Evolutionary conservation across 108 stramenopile species (phyloP).

Genomic region (Cyclostephanos invisitatus): DNA sequence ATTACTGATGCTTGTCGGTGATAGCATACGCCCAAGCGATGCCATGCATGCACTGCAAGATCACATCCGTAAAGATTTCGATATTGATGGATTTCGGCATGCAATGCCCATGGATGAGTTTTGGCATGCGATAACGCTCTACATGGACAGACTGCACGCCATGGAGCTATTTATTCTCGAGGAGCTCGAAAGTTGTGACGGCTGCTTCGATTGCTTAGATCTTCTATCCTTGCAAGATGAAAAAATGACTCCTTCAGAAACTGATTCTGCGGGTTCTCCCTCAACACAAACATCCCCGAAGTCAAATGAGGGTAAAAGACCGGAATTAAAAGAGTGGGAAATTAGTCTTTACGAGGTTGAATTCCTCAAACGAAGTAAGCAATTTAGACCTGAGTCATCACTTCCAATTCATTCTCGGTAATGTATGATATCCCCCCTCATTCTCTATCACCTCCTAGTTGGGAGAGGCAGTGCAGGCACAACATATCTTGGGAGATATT

Average conservation of each 20-base stretch:
- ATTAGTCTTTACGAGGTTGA: constrained; percentile 72
- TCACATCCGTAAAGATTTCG: constrained; percentile 33
- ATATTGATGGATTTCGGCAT: constrained; percentile 35
- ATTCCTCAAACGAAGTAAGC: constrained; percentile 52
- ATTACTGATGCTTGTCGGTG: constrained; percentile 34
- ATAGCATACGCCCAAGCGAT: constrained; percentile 38
- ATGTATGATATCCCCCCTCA: no score
- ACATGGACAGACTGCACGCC: constrained; percentile 72
- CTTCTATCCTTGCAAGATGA: constrained; percentile 15
- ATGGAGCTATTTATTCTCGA: constrained; percentile 70
- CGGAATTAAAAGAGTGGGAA: constrained; percentile 64
- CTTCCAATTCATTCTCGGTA: neutral
- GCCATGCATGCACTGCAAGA: constrained; percentile 45
- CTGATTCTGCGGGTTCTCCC: no score
- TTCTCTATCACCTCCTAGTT: constrained; percentile 19
- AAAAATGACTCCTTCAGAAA: neutral
- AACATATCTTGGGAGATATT: constrained; percentile 72
- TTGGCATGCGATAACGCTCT: constrained; percentile 65
- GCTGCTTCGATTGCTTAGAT: constrained; percentile 19
- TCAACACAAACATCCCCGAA: constrained; percentile 13
- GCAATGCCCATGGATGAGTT: constrained; percentile 55
- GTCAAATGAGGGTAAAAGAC: constrained; percentile 22
- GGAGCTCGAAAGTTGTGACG: constrained; percentile 44
- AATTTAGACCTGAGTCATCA: neutral
- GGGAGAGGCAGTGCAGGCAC: constrained; percentile 69